These are phyloP conservation scores for Salvia miltiorrhiza DNA, from an alignment of 257 asterid species.

Conservation along the genomic window DNA sequence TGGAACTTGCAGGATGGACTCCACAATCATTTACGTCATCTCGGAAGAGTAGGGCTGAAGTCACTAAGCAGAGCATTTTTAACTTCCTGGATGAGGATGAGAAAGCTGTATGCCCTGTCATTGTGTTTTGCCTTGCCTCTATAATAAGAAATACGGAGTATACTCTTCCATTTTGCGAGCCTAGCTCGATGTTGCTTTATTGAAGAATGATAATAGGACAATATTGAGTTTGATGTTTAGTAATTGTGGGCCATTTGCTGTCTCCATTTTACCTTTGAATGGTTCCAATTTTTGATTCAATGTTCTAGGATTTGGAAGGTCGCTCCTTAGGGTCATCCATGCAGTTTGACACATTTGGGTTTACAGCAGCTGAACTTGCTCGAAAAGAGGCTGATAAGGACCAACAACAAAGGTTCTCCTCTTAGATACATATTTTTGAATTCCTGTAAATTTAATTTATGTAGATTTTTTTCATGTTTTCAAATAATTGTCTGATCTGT, in stretches of 20 bases:
- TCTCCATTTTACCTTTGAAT: neutral
- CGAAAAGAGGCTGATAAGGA: conserved; percentile 90
- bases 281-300: neutral
- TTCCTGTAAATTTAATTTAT: conserved; percentile 2
- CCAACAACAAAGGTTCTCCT: conserved; percentile 63
- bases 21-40: conserved; percentile 88
- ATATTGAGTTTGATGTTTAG: neutral
- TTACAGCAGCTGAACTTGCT: conserved; percentile 83
- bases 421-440: conserved; percentile 6
- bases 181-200: neutral
- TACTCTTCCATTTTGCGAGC: neutral
- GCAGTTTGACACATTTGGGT: conserved; percentile 94
- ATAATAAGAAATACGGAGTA: neutral
- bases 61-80: conserved; percentile 57
- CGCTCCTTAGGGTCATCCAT: conserved; percentile 66
- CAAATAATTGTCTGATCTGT: conserved; percentile 6
- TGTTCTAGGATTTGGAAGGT: conserved; percentile 77
- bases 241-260: neutral
- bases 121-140: conserved; percentile 14
- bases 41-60: conserved; percentile 77
- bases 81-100: conserved; percentile 92
- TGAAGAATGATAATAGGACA: conserved; percentile 3
- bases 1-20: conserved; percentile 73
- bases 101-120: conserved; percentile 61
- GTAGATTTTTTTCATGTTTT: conserved; percentile 1